Evolutionary conservation across 176 grass and related monocot species (phyloP), one percentile per base, ranked within the genome.

Genomic region (Oryza officinalis): DNA sequence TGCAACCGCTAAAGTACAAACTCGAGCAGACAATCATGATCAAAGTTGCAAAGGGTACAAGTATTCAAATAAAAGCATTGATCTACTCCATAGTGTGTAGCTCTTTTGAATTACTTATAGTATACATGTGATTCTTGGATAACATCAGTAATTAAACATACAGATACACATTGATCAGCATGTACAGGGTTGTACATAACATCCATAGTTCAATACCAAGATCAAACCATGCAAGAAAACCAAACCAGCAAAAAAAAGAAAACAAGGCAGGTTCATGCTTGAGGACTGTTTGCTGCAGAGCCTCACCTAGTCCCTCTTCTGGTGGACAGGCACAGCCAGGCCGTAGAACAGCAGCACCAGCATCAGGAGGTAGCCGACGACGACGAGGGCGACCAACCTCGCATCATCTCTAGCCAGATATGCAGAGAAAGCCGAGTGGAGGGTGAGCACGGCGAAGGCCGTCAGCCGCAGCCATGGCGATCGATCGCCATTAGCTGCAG

Each of bases 311-410:
- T 83, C 73, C 22, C 40, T 82, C 65, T 82, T 87, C 38, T 40
- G 65, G 15, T 20, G 64, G 37, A 63, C 66, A 49, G 52, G 72
- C 27, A 40, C 72, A 37, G 65, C 64, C 14, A 65, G 72, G 12
- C 71, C 72, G 31, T 83, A 72, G 80, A 87, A 76, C 22, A 87
- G 54, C 22, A 87, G 52, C 25, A 60, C 15, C 52, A 83, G 40
- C 80, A 87, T 82, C 27, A 82, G 40, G 79, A 87, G 52, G 79
- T 82, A 87, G 20, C 79, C 86, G 10, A 87, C 50, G 63, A 25
- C 37, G 3, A 82, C 86, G 14, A 82, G 79, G 20, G 65, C 72
- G 10, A 87, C 10, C 17, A 87, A 23, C 65, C 64, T 69, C 7
- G 50, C 27, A 11, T 87, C 72, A 10, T 82, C 72, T 13, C 86